Conservation (phyloP, 2,329 filamentous ascomycete genomes). For the Apiospora hydei region DNA sequence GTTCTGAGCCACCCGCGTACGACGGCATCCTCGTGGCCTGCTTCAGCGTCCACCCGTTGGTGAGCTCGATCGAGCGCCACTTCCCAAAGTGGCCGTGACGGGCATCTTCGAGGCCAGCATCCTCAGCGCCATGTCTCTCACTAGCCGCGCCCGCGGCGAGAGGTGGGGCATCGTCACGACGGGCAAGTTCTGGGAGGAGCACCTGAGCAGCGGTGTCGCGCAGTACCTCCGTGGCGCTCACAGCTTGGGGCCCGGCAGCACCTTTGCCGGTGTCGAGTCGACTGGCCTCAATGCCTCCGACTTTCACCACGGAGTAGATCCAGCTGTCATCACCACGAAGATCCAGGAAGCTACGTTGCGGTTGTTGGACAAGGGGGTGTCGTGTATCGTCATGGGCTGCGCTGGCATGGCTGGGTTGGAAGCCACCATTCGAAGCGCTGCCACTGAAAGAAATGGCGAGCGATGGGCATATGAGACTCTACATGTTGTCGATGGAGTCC, state of each 20-base stretch:
- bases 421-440: slow-evolving; percentile 74
- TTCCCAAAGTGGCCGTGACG: slow-evolving; percentile 59
- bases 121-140: slow-evolving; percentile 65
- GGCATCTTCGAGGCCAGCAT: slow-evolving; percentile 92
- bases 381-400: slow-evolving; percentile 83
- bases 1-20: slow-evolving; percentile 34
- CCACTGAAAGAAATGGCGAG: slow-evolving; percentile 69
- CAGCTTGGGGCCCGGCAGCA: slow-evolving; percentile 42
- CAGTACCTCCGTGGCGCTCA: slow-evolving; percentile 64
- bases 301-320: slow-evolving; percentile 71
- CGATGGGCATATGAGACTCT: slow-evolving; percentile 61
- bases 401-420: slow-evolving; percentile 91
- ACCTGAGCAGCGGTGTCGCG: slow-evolving; percentile 71
- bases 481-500: slow-evolving; percentile 81
- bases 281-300: slow-evolving; percentile 83
- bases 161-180: slow-evolving; percentile 90
- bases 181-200: slow-evolving; percentile 80
- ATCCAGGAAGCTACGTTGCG: slow-evolving; percentile 74
- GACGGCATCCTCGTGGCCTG: slow-evolving; percentile 86
- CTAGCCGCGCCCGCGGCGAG: slow-evolving; percentile 45
- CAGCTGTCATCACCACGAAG: slow-evolving; percentile 67
- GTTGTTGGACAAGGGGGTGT: slow-evolving; percentile 66
- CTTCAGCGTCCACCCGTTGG: slow-evolving; percentile 84
- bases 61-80: slow-evolving; percentile 57
- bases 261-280: slow-evolving; percentile 82